These are phyloP conservation scores for Candida parachauliodes DNA, from an alignment of 805 yeast genomes.

Conservation along the genomic window DNA sequence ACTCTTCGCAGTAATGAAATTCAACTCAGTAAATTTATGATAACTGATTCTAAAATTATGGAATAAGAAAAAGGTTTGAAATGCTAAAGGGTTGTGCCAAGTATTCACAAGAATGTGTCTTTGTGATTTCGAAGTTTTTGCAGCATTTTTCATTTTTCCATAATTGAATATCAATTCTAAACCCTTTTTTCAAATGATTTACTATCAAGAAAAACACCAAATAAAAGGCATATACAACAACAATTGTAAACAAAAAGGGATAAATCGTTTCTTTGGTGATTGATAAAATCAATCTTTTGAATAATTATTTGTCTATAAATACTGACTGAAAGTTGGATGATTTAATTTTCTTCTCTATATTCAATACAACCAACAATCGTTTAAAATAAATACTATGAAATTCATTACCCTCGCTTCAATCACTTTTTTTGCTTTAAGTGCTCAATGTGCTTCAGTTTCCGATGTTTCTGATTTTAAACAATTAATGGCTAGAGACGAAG, in stretches of 20 bases:
- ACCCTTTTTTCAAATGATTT: neutral
- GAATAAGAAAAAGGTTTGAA: too few species aligned
- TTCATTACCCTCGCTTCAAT: constrained; percentile 1
- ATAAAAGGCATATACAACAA: too few species aligned
- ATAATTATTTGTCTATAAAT: too few species aligned
- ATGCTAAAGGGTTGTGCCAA: too few species aligned
- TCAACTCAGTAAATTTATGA: too few species aligned
- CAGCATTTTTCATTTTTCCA: too few species aligned
- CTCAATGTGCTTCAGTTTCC: neutral
- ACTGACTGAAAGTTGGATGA: too few species aligned
- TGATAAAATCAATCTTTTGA: too few species aligned
- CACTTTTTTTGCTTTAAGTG: neutral
- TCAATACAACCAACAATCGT: constrained; percentile 1
- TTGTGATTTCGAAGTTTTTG: neutral
- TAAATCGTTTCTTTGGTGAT: too few species aligned
- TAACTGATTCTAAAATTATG: too few species aligned
- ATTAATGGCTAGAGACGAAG: constrained; percentile 2
- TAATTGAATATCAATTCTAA: neutral
- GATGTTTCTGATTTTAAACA: neutral
- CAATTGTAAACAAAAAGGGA: neutral
- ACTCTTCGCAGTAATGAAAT: too few species aligned
- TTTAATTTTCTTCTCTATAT: neutral
- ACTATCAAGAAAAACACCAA: neutral
- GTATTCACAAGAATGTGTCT: too few species aligned
- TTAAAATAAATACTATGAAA: constrained; percentile 1